Base-by-base conservation (phyloP, 2,329 filamentous ascomycete genomes). In the Moelleriella libera region DNA sequence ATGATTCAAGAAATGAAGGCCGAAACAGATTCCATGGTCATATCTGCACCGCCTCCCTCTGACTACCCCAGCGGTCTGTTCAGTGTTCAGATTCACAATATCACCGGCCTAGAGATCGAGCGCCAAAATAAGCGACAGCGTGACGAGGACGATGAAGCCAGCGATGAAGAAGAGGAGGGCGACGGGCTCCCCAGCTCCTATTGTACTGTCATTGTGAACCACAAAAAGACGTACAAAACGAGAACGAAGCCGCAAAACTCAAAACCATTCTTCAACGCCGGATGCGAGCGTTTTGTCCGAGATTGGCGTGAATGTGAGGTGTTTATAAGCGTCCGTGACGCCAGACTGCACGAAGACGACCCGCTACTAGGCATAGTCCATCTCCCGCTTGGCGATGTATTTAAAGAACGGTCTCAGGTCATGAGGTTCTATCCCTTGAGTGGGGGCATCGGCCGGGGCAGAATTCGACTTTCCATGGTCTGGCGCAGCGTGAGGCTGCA, bases 191-290 rank as follows among this genome's bases (percentile, higher is more conserved):
- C 83, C 0, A 83, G 80, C 44, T 71, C 79, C 30, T 88, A 86
- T 58, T 85, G 82, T 59, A 85, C 74, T 32, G 75, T 88, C 54
- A 83, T 87, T 42, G 63, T 88, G 53, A 86, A 88, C 57, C 82
- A 88, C 57, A 74, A 75, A 53, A 86, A 76, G 58, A 68, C 73
- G 10, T 88, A 82, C 65, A 80, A 75, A 55, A 85, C 83, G 2
- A 69, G 84, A 12, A 85, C 83, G 0, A 88, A 88, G 62, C 83
- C 84, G 1, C 85, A 86, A 64, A 87, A 86, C 51, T 74, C 79
- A 0, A 86, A 85, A 55, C 84, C 84, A 0, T 88, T 87, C 61
- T 88, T 84, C 69, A 88, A 88, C 53, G 83, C 84, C 3, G 81
- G 81, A 5, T 85, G 78, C 2, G 84, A 88, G 59, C 74, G 81